Conservation (phyloP, 208 protist species). For the Giardia muris region DNA sequence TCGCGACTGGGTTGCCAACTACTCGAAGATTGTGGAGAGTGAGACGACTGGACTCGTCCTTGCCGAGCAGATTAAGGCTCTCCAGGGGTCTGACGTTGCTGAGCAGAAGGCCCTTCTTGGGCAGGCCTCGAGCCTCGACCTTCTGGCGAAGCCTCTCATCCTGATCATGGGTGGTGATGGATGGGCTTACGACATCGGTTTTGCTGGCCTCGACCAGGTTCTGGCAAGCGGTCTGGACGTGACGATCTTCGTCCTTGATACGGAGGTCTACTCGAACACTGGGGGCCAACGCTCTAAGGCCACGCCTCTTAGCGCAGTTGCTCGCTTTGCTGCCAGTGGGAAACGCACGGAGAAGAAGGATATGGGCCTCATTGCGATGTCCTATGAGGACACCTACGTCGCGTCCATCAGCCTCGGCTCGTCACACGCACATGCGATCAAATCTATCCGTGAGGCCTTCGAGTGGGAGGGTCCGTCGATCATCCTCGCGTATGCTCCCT, state of each 20-base stretch:
- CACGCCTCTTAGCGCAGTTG: constrained; percentile 38
- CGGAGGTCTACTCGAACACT: constrained; percentile 53
- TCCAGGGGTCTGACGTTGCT: background rate
- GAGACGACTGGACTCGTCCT: background rate
- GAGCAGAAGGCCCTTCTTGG: background rate
- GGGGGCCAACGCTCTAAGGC: constrained; percentile 50
- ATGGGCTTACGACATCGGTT: constrained; percentile 55
- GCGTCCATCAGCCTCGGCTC: constrained; percentile 42
- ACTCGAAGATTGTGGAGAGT: background rate
- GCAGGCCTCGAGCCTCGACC: constrained; percentile 11
- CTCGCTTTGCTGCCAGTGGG: constrained; percentile 45
- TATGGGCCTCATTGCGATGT: constrained; percentile 43
- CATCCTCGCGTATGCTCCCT: constrained; percentile 46
- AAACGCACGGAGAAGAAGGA: constrained; percentile 48
- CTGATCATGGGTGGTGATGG: constrained; percentile 43
- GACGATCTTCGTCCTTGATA: constrained; percentile 49
- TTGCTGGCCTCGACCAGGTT: constrained; percentile 49
- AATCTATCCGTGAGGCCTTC: constrained; percentile 44
- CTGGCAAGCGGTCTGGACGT: constrained; percentile 34
- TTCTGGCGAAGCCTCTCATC: constrained; percentile 34
- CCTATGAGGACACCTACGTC: constrained; percentile 46
- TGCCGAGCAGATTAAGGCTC: background rate
- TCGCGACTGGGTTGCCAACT: background rate
- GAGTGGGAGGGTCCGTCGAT: constrained; percentile 44
- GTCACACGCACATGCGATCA: constrained; percentile 36